These are phyloP conservation scores for Fusarium mundagurra DNA, from an alignment of 2,329 filamentous ascomycete genomes.

Conservation along the genomic window DNA sequence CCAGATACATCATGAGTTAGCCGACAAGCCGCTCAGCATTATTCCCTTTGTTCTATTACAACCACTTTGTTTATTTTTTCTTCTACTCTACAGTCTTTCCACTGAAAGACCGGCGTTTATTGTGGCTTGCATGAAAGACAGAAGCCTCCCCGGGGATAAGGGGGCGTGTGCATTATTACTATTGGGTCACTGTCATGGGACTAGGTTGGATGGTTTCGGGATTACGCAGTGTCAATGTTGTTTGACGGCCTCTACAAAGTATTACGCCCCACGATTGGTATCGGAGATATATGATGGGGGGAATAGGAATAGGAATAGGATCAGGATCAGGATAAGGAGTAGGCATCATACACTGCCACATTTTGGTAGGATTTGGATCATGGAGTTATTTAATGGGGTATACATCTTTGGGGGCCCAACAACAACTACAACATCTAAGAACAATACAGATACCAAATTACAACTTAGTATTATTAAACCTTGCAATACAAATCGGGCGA, in stretches of 20 bases:
- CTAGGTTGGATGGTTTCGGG: slow-evolving; percentile 8
- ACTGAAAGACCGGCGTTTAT: slow-evolving; percentile 19
- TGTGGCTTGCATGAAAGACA: slow-evolving; percentile 25
- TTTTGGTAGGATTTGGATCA: slow-evolving; percentile 28
- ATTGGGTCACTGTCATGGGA: slow-evolving; percentile 12
- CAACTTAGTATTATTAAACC: background rate
- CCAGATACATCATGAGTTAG: slow-evolving; percentile 35
- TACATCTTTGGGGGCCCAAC: slow-evolving; percentile 2
- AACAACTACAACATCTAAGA: slow-evolving; percentile 2
- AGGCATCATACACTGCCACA: slow-evolving; percentile 32
- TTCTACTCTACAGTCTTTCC: background rate
- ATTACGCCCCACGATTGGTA: slow-evolving; percentile 25
- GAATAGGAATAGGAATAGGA: slow-evolving; percentile 1
- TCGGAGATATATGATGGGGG: slow-evolving; percentile 22
- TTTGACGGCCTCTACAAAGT: slow-evolving; percentile 31
- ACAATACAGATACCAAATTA: slow-evolving; percentile 18
- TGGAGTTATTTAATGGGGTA: slow-evolving; percentile 31
- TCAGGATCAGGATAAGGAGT: slow-evolving; percentile 1
- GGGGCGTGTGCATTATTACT: slow-evolving; percentile 35
- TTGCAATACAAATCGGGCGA: slow-evolving; percentile 12
- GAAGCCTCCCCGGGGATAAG: slow-evolving; percentile 11
- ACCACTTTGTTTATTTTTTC: slow-evolving; percentile 2
- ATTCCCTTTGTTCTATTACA: slow-evolving; percentile 33
- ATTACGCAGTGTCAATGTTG: slow-evolving; percentile 24
- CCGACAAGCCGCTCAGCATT: slow-evolving; percentile 10